Evolutionary conservation across 2,329 filamentous ascomycete species (phyloP).

Genomic region (Fusarium chuoi): DNA sequence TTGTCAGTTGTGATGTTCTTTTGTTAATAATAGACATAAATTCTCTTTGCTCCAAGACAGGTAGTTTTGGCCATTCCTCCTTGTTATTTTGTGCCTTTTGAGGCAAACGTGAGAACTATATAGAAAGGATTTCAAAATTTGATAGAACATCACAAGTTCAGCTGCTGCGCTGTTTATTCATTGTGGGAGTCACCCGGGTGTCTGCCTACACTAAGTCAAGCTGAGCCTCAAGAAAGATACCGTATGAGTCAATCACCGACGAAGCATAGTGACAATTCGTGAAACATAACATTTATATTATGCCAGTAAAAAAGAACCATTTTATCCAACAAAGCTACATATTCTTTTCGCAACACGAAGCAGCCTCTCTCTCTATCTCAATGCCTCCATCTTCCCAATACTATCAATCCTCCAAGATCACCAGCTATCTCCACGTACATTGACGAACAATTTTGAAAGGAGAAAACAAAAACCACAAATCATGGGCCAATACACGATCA

Average conservation of each 20-base stretch:
- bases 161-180: not conserved
- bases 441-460: not conserved
- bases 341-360: not conserved
- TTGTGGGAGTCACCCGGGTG: not conserved
- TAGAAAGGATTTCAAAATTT: not conserved
- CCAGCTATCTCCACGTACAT: not conserved
- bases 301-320: not conserved
- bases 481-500: not conserved
- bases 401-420: not conserved
- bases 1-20: not conserved
- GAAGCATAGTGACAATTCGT: not conserved
- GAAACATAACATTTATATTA: not conserved
- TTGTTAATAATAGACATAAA: not conserved
- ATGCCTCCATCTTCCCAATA: not conserved
- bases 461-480: not conserved
- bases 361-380: not conserved
- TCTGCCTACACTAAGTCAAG: not conserved
- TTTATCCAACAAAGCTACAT: not conserved
- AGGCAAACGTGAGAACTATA: not conserved
- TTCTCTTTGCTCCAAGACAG: not conserved
- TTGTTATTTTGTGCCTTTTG: not conserved
- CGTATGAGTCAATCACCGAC: constrained; percentile 10
- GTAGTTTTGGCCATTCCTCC: not conserved
- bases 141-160: not conserved
- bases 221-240: not conserved